Percentiles rank a stretch among this genome's conserved stretches.
Conservation (phyloP, 225 moss, liverwort and hornwort genomes). For the Thuidium tamariscinum region DNA sequence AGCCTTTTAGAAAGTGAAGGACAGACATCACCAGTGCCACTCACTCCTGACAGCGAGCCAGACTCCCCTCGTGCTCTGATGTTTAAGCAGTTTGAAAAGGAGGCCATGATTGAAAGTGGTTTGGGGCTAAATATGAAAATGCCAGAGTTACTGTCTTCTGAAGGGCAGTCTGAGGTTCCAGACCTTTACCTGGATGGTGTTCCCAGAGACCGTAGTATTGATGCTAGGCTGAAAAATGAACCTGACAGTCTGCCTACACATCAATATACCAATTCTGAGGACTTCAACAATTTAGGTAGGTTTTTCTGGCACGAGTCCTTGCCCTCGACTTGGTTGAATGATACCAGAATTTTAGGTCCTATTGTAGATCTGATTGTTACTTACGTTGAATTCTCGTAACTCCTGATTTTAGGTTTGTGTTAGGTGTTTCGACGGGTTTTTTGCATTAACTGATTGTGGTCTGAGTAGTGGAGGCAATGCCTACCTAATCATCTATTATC, state of each 20-base stretch:
- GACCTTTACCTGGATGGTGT: slow-evolving; percentile 52
- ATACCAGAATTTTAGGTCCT: background rate
- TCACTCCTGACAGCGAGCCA: slow-evolving; percentile 68
- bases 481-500: background rate
- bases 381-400: background rate
- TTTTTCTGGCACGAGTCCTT: background rate
- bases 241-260: background rate
- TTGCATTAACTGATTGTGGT: background rate
- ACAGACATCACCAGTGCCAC: slow-evolving; percentile 14
- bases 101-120: slow-evolving; percentile 77
- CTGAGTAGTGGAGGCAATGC: background rate
- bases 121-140: slow-evolving; percentile 47
- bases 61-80: slow-evolving; percentile 86
- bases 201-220: slow-evolving; percentile 14
- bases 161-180: slow-evolving; percentile 31
- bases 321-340: background rate
- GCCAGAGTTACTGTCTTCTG: slow-evolving; percentile 16
- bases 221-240: slow-evolving; percentile 5
- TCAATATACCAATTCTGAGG: slow-evolving; percentile 16
- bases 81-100: slow-evolving; percentile 88
- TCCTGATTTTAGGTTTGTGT: background rate
- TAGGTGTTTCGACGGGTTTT: background rate
- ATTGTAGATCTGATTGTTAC: background rate
- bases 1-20: slow-evolving; percentile 59
- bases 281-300: slow-evolving; percentile 37